Conservation (phyloP, 148 eudicot genomes). For the Rhododendron simsii region DNA sequence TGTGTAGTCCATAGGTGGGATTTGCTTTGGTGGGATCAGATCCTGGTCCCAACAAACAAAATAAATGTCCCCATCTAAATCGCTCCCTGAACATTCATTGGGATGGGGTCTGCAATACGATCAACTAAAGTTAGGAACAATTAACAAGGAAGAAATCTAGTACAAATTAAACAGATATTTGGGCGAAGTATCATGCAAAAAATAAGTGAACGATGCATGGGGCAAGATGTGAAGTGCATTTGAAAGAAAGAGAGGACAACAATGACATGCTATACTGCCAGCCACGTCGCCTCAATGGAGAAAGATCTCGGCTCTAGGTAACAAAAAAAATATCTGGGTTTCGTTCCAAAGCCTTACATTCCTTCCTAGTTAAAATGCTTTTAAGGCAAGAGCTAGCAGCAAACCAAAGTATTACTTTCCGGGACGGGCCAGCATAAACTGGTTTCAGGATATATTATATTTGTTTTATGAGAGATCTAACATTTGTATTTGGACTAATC, state of each 20-base stretch:
- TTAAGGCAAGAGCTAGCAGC: neutral
- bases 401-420: neutral
- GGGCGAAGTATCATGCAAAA: neutral
- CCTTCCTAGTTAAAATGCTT: neutral
- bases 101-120: slow-evolving; percentile 73
- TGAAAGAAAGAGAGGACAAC: neutral
- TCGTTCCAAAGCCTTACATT: neutral
- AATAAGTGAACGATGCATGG: neutral
- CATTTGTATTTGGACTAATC: neutral
- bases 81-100: slow-evolving; percentile 97
- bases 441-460: neutral
- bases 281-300: neutral
- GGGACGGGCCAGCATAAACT: neutral
- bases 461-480: neutral
- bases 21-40: slow-evolving; percentile 55
- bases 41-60: slow-evolving; percentile 89
- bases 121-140: neutral
- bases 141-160: neutral
- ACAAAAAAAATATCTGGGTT: no score
- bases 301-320: neutral
- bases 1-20: slow-evolving; percentile 67
- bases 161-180: neutral
- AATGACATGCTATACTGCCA: neutral
- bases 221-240: neutral
- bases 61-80: slow-evolving; percentile 92